These are phyloP conservation scores for Auricularia cornea DNA, from an alignment of 768 basidiomycete genomes.

Conservation along the genomic window DNA sequence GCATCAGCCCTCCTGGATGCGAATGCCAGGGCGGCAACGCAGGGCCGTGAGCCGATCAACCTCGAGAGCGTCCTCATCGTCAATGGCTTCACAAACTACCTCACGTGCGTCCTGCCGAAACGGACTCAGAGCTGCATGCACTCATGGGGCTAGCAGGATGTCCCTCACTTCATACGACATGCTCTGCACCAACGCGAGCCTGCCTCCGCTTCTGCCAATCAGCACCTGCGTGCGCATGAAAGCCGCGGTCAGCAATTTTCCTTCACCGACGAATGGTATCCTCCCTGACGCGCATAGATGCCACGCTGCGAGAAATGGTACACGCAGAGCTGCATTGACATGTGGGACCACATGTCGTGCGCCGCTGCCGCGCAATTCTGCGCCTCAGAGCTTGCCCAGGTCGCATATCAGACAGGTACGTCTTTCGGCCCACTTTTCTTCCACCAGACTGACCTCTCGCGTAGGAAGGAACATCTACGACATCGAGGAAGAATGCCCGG, in stretches of 20 bases:
- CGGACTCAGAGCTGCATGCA: slow-evolving; percentile 2
- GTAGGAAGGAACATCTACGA: background rate
- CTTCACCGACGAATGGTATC: too few relatives aligned
- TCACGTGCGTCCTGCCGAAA: background rate
- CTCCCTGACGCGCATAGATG: too few relatives aligned
- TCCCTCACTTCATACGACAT: slow-evolving; percentile 41
- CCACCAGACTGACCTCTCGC: background rate
- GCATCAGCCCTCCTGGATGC: slow-evolving; percentile 42
- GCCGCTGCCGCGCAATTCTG: slow-evolving; percentile 35
- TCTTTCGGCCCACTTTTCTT: background rate
- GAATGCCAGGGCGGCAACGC: slow-evolving; percentile 31
- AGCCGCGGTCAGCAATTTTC: too few relatives aligned
- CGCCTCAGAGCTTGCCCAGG: background rate
- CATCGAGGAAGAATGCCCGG: background rate
- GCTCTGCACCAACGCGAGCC: slow-evolving; percentile 44
- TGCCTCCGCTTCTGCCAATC: slow-evolving; percentile 4
- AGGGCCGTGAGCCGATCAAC: slow-evolving; percentile 43
- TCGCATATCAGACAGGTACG: background rate
- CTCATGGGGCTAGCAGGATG: slow-evolving; percentile 19
- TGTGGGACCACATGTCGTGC: slow-evolving; percentile 37
- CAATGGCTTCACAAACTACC: slow-evolving; percentile 6
- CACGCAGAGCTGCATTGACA: slow-evolving; percentile 33
- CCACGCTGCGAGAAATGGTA: slow-evolving; percentile 38
- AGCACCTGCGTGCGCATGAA: background rate
- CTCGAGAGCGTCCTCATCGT: slow-evolving; percentile 41